phyloP scores from a whole-genome alignment of 2,329 filamentous ascomycete genomes.

The Botryotinia narcissicola region DNA sequence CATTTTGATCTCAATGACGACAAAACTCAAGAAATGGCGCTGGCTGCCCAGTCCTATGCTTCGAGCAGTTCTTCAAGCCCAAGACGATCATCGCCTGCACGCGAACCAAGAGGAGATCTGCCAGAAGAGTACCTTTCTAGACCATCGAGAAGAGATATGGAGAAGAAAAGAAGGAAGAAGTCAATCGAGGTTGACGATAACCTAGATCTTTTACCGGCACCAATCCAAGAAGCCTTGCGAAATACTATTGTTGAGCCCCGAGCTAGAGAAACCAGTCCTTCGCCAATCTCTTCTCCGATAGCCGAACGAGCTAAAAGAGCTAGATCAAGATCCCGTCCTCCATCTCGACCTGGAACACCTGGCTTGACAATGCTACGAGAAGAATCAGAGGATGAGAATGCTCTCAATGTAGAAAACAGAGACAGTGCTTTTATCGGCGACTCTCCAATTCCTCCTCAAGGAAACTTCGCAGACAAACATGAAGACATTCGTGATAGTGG shows the following conservation, averaged over 20 bases:
- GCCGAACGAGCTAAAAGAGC: constrained; percentile 5
- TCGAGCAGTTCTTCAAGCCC: neutral
- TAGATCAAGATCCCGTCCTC: constrained; percentile 14
- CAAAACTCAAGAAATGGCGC: neutral
- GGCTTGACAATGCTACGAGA: constrained; percentile 34
- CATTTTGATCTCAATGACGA: neutral
- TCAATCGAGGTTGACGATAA: neutral
- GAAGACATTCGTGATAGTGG: constrained; percentile 50
- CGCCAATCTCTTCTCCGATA: constrained; percentile 10
- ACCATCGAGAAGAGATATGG: constrained; percentile 26
- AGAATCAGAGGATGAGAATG: constrained; percentile 24
- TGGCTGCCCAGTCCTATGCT: neutral
- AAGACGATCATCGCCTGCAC: neutral
- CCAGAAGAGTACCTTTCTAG: constrained; percentile 21
- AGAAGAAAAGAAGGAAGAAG: constrained; percentile 21
- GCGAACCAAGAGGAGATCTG: constrained; percentile 19
- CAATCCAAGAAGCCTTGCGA: constrained; percentile 20
- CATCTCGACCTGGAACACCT: constrained; percentile 28
- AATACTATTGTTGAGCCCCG: constrained; percentile 5
- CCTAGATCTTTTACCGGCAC: constrained; percentile 8
- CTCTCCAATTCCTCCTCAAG: constrained; percentile 44
- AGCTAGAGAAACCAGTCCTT: neutral
- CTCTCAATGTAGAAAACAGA: constrained; percentile 39
- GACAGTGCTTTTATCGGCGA: constrained; percentile 51
- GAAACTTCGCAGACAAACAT: constrained; percentile 29